phyloP scores from a whole-genome alignment of 2,329 filamentous ascomycete genomes.

The Camillea tinctor region DNA sequence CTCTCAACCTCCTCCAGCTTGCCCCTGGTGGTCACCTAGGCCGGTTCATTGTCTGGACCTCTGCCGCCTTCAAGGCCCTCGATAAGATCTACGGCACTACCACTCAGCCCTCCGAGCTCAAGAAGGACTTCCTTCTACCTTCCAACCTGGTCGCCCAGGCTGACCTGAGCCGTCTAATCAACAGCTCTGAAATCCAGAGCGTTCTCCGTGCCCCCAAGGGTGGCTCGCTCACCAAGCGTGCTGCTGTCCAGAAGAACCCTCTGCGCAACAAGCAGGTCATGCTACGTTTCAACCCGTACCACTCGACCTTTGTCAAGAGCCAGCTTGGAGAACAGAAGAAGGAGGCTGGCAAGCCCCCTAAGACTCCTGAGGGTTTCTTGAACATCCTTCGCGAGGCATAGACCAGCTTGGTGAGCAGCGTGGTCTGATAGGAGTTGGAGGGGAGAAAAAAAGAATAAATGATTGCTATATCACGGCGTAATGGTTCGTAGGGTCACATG shows the following conservation, averaged over 20 bases:
- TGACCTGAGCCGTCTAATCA: conserved; percentile 96
- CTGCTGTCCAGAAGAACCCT: conserved; percentile 96
- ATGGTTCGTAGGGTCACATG: conserved; percentile 34
- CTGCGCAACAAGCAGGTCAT: conserved; percentile 98
- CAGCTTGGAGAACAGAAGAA: conserved; percentile 73
- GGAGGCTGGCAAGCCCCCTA: conserved; percentile 58
- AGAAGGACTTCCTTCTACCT: conserved; percentile 99
- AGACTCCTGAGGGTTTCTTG: conserved; percentile 32
- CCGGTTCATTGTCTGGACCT: conserved; percentile 99
- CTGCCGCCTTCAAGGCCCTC: conserved; percentile 91
- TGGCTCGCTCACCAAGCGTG: conserved; percentile 83
- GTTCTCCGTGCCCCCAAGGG: conserved; percentile 92
- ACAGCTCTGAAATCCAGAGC: conserved; percentile 97
- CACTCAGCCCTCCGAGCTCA: conserved; percentile 83
- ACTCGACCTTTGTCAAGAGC: conserved; percentile 82
- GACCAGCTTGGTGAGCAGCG: conserved; percentile 37
- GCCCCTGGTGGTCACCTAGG: conserved; percentile 98
- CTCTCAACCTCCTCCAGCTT: conserved; percentile 98
- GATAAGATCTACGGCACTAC: conserved; percentile 97
- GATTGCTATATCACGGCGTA: conserved; percentile 33
- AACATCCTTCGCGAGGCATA: conserved; percentile 33
- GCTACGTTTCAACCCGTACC: conserved; percentile 98
- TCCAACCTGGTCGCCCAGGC: conserved; percentile 90
- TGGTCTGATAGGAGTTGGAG: conserved; percentile 27
- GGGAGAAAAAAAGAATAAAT: conserved; percentile 19